Evolutionary conservation across 495 filamentous ascomycete genomes (phyloP), one percentile per base, ranked within the genome.

Genomic region (Penicillium ucsense): DNA sequence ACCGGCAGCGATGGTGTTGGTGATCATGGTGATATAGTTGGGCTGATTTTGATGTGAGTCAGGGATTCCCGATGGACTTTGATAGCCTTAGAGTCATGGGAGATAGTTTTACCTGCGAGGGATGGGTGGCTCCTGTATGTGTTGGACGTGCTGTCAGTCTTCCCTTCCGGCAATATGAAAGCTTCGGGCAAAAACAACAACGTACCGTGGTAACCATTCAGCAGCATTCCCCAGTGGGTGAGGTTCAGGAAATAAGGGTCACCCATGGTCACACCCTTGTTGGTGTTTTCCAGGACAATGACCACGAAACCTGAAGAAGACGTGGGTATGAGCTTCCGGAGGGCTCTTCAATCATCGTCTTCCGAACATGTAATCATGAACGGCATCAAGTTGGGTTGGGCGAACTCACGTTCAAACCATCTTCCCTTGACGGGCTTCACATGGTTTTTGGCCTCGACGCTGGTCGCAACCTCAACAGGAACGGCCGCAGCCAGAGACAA

Each of bases 21-120:
- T 8, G 20, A 51, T 32, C 49, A 51, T 51, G 4, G 49, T 47
- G 6, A 51, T 51, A 31, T 51, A 51, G 32, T 51, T 51, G 6
- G 49, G 49, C 49, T 51, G 28, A 38, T 5, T 20, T 4, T 20
- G 2, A n/a, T 12, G 36, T 38, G 4, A 38, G 36, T 20, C 9
- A 20, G 11, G 10, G 3, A 12, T 38, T 38, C 10, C 36, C 11
- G 1, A 38, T 20, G 4, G 12, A 8, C 4, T 28, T 20, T 20
- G 20, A 20, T 20, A 20, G 20, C 20, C 20, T 2, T 20, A 20
- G 20, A 20, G 9, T 27, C 11, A 39, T 2, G 5, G 4, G 9
- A 1, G 6, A 8, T 6, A 27, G 12, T 2, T 8, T 39, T 28
- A 39, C 38, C 38, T 39, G 38, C 2, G 49, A 51, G 2, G 49